Conservation (phyloP, 441 rosid genomes). For the Biscutella laevigata region DNA sequence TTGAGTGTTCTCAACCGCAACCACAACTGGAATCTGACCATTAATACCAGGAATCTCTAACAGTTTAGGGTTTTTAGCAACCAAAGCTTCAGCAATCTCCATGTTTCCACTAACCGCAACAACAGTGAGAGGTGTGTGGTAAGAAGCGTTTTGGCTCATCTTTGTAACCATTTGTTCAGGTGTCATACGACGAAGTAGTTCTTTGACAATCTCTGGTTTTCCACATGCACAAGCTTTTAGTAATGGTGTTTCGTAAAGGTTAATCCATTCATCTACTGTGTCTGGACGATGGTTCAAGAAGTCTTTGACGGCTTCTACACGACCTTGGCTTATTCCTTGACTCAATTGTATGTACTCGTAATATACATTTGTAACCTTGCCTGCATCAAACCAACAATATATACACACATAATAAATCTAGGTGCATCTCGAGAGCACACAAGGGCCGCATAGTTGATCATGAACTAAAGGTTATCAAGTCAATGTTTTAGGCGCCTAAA, state of each 20-base stretch:
- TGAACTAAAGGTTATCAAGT: too few species aligned
- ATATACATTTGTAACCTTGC: constrained; percentile 16
- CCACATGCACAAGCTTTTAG: constrained; percentile 31
- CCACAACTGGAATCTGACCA: constrained; percentile 31
- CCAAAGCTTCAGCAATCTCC: constrained; percentile 34
- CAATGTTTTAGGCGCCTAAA: too few species aligned
- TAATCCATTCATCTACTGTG: constrained; percentile 26
- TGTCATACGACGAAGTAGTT: constrained; percentile 25
- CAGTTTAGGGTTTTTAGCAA: constrained; percentile 27
- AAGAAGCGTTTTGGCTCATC: constrained; percentile 20
- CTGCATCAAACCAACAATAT: constrained; percentile 9
- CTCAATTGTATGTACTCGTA: constrained; percentile 18
- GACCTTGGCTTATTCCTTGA: constrained; percentile 28
- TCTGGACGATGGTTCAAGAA: constrained; percentile 23
- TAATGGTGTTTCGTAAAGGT: constrained; percentile 27
- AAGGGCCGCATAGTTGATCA: too few species aligned
- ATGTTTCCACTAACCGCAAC: constrained; percentile 38
- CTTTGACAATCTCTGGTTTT: constrained; percentile 24
- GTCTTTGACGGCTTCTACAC: constrained; percentile 19
- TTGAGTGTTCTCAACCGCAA: constrained; percentile 33
- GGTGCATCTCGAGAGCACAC: neutral
- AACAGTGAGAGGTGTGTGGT: constrained; percentile 36
- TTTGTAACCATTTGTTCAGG: constrained; percentile 29
- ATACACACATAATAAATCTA: neutral
- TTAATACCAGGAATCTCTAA: constrained; percentile 25